A percentile compares a stretch with the other conserved stretches of the same genome.
phyloP scores from a whole-genome alignment of 164 flowering plant genomes.

The Cinnamomum micranthum region DNA sequence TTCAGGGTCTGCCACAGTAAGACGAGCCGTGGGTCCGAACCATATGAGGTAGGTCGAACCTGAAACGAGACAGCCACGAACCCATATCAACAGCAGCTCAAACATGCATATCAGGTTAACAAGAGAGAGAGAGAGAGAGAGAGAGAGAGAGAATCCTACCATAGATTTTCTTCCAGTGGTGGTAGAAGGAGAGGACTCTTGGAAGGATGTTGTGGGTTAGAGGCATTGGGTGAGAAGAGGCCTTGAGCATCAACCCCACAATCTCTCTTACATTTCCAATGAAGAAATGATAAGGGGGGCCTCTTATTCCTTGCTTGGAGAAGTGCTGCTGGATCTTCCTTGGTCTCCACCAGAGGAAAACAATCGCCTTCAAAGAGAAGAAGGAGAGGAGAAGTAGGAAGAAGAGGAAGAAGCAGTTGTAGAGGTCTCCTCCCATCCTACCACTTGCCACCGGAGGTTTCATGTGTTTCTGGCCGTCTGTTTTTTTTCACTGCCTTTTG shows the following conservation, averaged over 20 bases:
- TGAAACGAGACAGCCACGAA: slow-evolving; percentile 18
- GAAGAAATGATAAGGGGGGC: slow-evolving; percentile 90
- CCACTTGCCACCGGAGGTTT: not conserved
- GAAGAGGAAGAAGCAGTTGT: slow-evolving; percentile 12
- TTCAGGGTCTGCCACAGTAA: slow-evolving; percentile 87
- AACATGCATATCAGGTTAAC: not conserved
- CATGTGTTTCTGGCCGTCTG: slow-evolving; percentile 1
- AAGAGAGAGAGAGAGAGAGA: not conserved
- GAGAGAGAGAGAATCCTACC: slow-evolving; percentile 37
- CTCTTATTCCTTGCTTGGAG: slow-evolving; percentile 85
- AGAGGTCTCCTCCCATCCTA: slow-evolving; percentile 3
- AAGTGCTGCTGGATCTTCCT: slow-evolving; percentile 72
- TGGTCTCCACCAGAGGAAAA: slow-evolving; percentile 85
- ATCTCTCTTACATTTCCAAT: slow-evolving; percentile 87
- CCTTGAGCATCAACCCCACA: slow-evolving; percentile 61
- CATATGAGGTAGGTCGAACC: slow-evolving; percentile 91
- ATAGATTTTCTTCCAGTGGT: slow-evolving; percentile 97
- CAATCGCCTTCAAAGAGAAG: slow-evolving; percentile 33
- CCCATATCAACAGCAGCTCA: not conserved
- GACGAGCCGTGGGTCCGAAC: slow-evolving; percentile 90
- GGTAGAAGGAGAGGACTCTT: slow-evolving; percentile 91
- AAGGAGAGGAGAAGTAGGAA: slow-evolving; percentile 14
- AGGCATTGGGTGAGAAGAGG: slow-evolving; percentile 83
- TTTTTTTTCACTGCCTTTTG: not conserved
- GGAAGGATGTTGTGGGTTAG: slow-evolving; percentile 93